These are phyloP conservation scores for Curvularia sp. DNA, from an alignment of 2,329 filamentous ascomycete species.

Conservation along the genomic window DNA sequence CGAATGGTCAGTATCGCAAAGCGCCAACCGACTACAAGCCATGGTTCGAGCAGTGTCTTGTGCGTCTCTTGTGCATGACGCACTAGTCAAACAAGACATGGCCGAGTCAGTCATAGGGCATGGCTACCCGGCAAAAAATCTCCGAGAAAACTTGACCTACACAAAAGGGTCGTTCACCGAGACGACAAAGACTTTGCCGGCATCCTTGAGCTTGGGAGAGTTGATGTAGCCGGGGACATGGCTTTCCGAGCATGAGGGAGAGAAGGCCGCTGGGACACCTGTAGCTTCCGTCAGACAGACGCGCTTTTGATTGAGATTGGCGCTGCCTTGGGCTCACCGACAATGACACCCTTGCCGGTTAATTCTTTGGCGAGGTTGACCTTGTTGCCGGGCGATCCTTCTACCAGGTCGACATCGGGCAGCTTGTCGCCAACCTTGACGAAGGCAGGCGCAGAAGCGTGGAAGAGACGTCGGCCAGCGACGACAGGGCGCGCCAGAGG, in stretches of 20 bases:
- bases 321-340: slow-evolving; percentile 52
- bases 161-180: slow-evolving; percentile 95
- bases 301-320: slow-evolving; percentile 14
- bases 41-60: slow-evolving; percentile 14
- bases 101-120: neutral
- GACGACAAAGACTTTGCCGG: slow-evolving; percentile 86
- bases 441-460: slow-evolving; percentile 66
- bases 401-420: slow-evolving; percentile 77
- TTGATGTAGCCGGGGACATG: slow-evolving; percentile 90
- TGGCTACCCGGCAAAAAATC: slow-evolving; percentile 19
- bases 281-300: slow-evolving; percentile 13
- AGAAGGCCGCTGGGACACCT: slow-evolving; percentile 56
- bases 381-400: slow-evolving; percentile 90
- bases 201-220: slow-evolving; percentile 77
- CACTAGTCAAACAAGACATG: slow-evolving; percentile 21
- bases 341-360: slow-evolving; percentile 75
- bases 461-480: slow-evolving; percentile 60
- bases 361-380: slow-evolving; percentile 85
- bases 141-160: slow-evolving; percentile 61
- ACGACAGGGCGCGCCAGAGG: slow-evolving; percentile 31
- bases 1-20: slow-evolving; percentile 23
- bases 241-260: slow-evolving; percentile 67
- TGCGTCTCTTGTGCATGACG: slow-evolving; percentile 20
- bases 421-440: slow-evolving; percentile 82
- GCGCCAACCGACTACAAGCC: slow-evolving; percentile 10